Base-by-base conservation (phyloP, 345 rosid genomes). In the Lepidium africanum region DNA sequence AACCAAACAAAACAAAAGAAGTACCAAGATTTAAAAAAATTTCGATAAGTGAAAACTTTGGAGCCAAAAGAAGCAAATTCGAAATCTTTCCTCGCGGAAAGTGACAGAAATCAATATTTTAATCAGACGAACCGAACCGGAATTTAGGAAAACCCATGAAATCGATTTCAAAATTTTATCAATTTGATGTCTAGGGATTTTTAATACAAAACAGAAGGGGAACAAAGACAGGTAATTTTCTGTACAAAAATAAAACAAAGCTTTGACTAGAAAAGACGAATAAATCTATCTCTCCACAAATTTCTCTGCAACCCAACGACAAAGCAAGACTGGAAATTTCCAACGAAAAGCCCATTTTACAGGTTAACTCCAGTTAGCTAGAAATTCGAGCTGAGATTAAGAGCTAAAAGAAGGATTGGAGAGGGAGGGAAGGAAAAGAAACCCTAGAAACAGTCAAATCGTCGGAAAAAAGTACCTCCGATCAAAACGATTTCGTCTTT, bases 21-120 rank as follows among this genome's bases (percentile, higher is more conserved):
- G 48, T 9, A 11, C 21, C 27, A 33, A 54, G 51, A 64, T 72
- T 72, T 57, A 17, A 72, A 63, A n/a, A 32, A 4, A 39, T 27
- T 15, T 42, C 13, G 60, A 46, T 6, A 37, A 16, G 10, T 45
- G 0, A 2, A 5, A 61, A 62, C 48, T 47, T 55, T 55, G 70
- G 78, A 68, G 74, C 78, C 52, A 75, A 74, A 74, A 62, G 21
- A 68, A 27, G 45, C 70, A 47, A 74, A 75, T 75, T 69, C 74
- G 57, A 69, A 75, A 75, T 40, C 54, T 23, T 59, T 53, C 48
- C 41, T 58, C 54, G 61, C 55, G 69, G 70, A 75, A 69, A 67
- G 54, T 46, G 72, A 69, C 65, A 46, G 27, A 54, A 69, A 55
- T 63, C 65, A 75, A 75, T 75, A 69, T 68, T 69, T 65, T 69